Conservation (phyloP, 208 protist species). For the Porcisia hertigi region DNA sequence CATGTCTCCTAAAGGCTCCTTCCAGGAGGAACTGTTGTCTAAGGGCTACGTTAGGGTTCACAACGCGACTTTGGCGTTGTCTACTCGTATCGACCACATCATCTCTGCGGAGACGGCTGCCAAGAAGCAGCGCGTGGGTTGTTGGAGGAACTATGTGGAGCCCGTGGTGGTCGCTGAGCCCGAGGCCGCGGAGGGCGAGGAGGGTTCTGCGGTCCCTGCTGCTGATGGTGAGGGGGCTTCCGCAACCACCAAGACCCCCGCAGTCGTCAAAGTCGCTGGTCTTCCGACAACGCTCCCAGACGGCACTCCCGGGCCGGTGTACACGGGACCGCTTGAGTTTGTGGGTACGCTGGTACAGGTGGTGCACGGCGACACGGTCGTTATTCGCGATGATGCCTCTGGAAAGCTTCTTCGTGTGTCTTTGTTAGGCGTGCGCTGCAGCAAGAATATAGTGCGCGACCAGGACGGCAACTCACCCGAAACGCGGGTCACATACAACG, state of each 20-base stretch:
- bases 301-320: conserved; percentile 44
- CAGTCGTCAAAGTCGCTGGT: conserved; percentile 29
- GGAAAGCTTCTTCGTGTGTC: conserved; percentile 62
- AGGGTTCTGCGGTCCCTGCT: conserved; percentile 6
- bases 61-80: conserved; percentile 50
- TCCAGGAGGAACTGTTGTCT: conserved; percentile 86
- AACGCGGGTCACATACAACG: conserved; percentile 81
- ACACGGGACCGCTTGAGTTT: conserved; percentile 68
- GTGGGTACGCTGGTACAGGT: conserved; percentile 76
- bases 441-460: conserved; percentile 82
- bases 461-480: conserved; percentile 80
- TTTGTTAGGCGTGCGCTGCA: conserved; percentile 76
- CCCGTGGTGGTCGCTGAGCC: conserved; percentile 7
- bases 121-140: conserved; percentile 46
- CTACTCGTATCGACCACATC: conserved; percentile 46
- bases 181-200: conserved; percentile 6
- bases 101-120: conserved; percentile 62
- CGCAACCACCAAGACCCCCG: neutral
- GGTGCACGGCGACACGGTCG: conserved; percentile 81
- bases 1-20: conserved; percentile 76
- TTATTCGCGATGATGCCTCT: conserved; percentile 62
- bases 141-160: conserved; percentile 74
- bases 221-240: neutral
- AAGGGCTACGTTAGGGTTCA: conserved; percentile 78
- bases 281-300: conserved; percentile 51